Base-by-base conservation (phyloP, 768 basidiomycete species). In the Suillus decipiens region DNA sequence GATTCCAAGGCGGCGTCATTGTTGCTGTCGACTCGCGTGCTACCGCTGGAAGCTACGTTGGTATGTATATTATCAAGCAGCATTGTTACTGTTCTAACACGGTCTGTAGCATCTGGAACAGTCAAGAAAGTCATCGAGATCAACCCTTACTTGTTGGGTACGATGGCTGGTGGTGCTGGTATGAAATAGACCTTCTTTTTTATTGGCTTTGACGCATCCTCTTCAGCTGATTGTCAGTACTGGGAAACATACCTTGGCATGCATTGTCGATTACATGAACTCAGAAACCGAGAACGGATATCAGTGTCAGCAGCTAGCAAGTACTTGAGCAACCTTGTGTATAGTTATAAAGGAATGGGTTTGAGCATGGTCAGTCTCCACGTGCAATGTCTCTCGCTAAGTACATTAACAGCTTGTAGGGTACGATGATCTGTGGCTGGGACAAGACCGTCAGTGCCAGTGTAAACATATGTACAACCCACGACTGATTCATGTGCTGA, bases 81-180 rank as follows among this genome's bases (percentile, higher is more conserved):
- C 14, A 33, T 34, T 51, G 14, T 33, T 15, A 22, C 56, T 47
- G 39, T 31, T 33, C 53, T 34, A 17, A 36, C 50, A 19, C 51
- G 39, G 24, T 43, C 22, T 41, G 1, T 72, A 98, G 96, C 96
- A 0, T 94, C 90, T 22, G 96, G 96, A 60, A 99, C 96, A 17
- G 94, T 99, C 66, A 99, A 96, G 84, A 99, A 98, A 82, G 96
- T 99, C 67, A 99, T 99, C 70, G 97, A 99, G 80, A 99, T 99
- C 78, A 99, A 99, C 80, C 94, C 94, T 47, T 99, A 95, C 80
- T 79, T 99, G 57, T 85, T 99, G n/a, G 97, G 97, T 65, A 99
- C 97, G 1, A 99, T 99, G 96, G 97, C 97, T 66, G 97, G 97
- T 77, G 96, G 96, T 77, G 97, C 97, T 69, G 96, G 95, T 89